Base-by-base conservation (phyloP, 2,329 filamentous ascomycete species). In the Sporothrix phasma region DNA sequence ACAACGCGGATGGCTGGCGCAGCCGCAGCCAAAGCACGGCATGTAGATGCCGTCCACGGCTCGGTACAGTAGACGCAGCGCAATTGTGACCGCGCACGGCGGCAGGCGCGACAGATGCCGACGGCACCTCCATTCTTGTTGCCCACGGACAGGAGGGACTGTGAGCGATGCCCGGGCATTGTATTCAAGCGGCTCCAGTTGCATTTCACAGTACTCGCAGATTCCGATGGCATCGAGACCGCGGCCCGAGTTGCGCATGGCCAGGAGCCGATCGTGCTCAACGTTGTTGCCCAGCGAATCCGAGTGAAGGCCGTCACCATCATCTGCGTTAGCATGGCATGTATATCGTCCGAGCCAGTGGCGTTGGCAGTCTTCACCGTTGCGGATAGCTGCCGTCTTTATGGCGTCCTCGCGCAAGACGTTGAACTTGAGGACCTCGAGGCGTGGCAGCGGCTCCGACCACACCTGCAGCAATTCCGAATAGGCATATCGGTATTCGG, bases 351-450 rank as follows among this genome's bases (percentile, higher is more conserved):
- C 2, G 5, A 58, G 15, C 10, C 51, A 0, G 4, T 22, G 7
- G 13, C 26, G 11, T 47, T 47, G 19, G 29, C 10, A 5, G 34
- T 56, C 51, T n/a, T 56, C 51, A 5, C 31, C 31, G 19, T 39
- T 19, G 22, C 56, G 54, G 15, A 49, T 7, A 11, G 59, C 53
- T 1, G 61, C 60, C n/a, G 59, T 65, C 45, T 71, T 69, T 54
- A 69, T 66, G 22, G 71, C 72, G 56, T 80, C 78, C 29, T 82
- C 81, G 63, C 81, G 81, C 45, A 88, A 75, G 3, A 84, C 80
- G 67, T 88, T 88, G 70, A 88, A 88, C 70, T 89, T 88, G 74
- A 88, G 79, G 31, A 89, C 81, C 71, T 89, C 86, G 1, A 88
- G 78, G 19, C 85, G 79, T 37, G 83, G 79, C 4, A 88, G 74